Base-by-base conservation (phyloP, 352 stramenopile species). In the Pythium monospermum region DNA sequence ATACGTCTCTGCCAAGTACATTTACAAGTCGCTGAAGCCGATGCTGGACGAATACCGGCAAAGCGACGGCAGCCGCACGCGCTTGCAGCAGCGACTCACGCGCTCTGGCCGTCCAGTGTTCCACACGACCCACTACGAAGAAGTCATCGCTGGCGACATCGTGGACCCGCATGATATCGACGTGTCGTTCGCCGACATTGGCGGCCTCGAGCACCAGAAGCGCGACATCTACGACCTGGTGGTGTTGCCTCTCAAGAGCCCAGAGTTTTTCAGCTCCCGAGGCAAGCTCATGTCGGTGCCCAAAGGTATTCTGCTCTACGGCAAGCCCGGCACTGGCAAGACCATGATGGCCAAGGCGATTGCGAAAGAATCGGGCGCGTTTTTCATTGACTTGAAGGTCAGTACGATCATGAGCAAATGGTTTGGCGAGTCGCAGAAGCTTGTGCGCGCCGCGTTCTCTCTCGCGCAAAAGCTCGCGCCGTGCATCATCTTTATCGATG, bases 401-500 rank as follows among this genome's bases (percentile, higher is more conserved):
- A 91, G 77, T 32, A 94, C 83, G 35, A 86, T 94, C 68, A 94
- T 94, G 83, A 94, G 82, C 53, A 94, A 94, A 64, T 94, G 83
- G 83, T 94, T 94, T 57, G 83, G 83, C 33, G 83, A 94, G 58
- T 96, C 81, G 25, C 71, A 98, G 66, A 98, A 98, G 73, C 73
- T 98, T 19, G 91, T 98, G 45, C 80, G 86, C 31, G 92, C 92
- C 0, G 91, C 87, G 18, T 98, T 98, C 68, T 90, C 79, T 39
- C 69, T 99, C 26, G 94, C 95, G 15, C 69, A 81, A 33, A 99
- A 99, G 70, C 75, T 99, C 35, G 81, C 90, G 37, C 96, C 96
- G 2, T 96, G 86, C 58, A 96, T 99, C 61, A 97, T 99, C 49
- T 99, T 99, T 62, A 98, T 99, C 43, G 96, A 99, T 66, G 96